Conservation (phyloP, 2,329 filamentous ascomycete genomes). For the Verticillium albo-atrum region DNA sequence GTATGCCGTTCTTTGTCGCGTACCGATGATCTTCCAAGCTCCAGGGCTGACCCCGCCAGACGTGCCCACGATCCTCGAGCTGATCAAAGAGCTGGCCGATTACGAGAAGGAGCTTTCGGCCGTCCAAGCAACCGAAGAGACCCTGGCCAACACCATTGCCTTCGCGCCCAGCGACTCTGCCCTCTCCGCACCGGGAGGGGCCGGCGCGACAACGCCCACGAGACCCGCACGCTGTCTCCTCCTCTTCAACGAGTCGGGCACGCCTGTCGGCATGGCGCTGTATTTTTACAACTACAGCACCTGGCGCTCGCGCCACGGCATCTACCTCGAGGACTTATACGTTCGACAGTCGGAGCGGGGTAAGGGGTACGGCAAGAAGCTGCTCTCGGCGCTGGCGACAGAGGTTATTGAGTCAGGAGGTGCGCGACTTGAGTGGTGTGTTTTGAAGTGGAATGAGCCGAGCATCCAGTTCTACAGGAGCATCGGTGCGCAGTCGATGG, state of each 20-base stretch:
- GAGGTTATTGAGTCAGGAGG: conserved; percentile 72
- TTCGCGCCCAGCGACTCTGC: conserved; percentile 57
- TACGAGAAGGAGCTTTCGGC: conserved; percentile 75
- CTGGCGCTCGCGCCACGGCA: conserved; percentile 80
- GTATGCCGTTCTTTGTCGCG: conserved; percentile 25
- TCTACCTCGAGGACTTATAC: conserved; percentile 93
- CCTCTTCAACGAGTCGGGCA: conserved; percentile 45
- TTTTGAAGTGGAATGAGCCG: conserved; percentile 89
- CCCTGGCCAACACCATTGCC: conserved; percentile 70
- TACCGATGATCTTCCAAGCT: too few species aligned
- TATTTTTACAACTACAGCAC: conserved; percentile 97
- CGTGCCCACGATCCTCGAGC: conserved; percentile 70
- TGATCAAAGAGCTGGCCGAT: conserved; percentile 81
- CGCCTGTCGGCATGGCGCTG: conserved; percentile 70
- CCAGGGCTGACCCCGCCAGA: conserved; percentile 48
- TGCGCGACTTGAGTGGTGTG: conserved; percentile 80
- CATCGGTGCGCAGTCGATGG: conserved; percentile 62
- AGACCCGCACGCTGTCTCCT: conserved; percentile 75
- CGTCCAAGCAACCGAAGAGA: conserved; percentile 75
- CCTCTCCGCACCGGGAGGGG: conserved; percentile 25
- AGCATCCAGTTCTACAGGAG: conserved; percentile 82
- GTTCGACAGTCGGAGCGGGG: conserved; percentile 67
- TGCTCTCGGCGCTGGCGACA: conserved; percentile 73
- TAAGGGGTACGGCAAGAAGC: conserved; percentile 71
- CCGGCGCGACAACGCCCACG: conserved; percentile 48